Evolutionary conservation across 176 grass and related monocot species (phyloP), one percentile per base, ranked within the genome.

Genomic region (Miscanthus lutarioriparius): DNA sequence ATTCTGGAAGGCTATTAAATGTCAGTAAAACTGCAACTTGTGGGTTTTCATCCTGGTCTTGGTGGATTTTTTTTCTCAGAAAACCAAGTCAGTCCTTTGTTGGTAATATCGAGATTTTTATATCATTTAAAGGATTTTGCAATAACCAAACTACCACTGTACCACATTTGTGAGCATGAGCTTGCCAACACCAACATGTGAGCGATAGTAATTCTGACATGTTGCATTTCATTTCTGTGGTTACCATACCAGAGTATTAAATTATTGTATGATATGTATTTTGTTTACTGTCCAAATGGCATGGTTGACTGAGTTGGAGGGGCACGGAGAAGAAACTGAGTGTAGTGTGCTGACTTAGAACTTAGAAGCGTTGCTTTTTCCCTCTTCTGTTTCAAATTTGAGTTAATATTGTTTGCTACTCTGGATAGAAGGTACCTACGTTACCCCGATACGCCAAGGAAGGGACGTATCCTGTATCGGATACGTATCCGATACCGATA

Each of bases 1-100:
- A 80, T n/a, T 74, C 10, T 65, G 56, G 40, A 49, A 74, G 68
- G 64, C 33, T 53, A 53, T 27, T 64, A 72, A 37, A 72, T 64
- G 22, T 74, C 15, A 85, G 22, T 62, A 64, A 76, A 85, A 70
- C n/a, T 53, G 36, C 56, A 64, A 44, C 2, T 19, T 44, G 23
- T 19, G 4, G 25, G 38, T 8, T 79, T 43, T 65, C 59, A 64
- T 65, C 40, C 23, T 19, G 1, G 8, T 20, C 4, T 64, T n/a
- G 56, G 2, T 64, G 27, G 4, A 5, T 43, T 25, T 23, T 16
- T 23, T 17, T 73, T 7, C 15, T 8, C 11, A 25, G 41, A 7
- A 12, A 64, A 65, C 13, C 14, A 66, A 17, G 8, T 75, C 48
- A 27, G 35, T 51, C 36, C 45, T 63, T 48, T 66, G 11, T 75